Evolutionary conservation across 2,329 filamentous ascomycete genomes (phyloP).

Genomic region (Onygenales sp.): DNA sequence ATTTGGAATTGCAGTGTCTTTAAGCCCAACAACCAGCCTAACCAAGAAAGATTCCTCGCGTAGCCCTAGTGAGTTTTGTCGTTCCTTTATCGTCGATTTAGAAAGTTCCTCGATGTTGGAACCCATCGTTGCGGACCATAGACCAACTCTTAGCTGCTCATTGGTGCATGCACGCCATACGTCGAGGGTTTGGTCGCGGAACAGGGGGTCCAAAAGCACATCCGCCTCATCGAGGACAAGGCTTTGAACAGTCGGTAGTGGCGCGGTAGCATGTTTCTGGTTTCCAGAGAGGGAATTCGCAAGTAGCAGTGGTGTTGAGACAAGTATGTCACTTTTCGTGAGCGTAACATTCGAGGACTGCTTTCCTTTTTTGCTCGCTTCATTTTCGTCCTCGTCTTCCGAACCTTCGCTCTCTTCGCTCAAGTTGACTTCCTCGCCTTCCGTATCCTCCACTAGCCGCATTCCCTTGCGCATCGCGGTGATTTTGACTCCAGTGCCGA

Average conservation of each 20-base stretch:
- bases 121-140: slow-evolving; percentile 97
- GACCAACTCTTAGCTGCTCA: slow-evolving; percentile 59
- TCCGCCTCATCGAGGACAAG: slow-evolving; percentile 91
- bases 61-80: slow-evolving; percentile 34
- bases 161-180: slow-evolving; percentile 75
- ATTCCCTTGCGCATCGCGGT: slow-evolving; percentile 80
- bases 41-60: slow-evolving; percentile 48
- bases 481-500: slow-evolving; percentile 68
- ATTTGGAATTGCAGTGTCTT: slow-evolving; percentile 90
- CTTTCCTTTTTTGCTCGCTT: slow-evolving; percentile 12
- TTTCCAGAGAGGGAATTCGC: slow-evolving; percentile 59
- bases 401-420: slow-evolving; percentile 30
- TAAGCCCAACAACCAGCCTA: slow-evolving; percentile 86
- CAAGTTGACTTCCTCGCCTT: slow-evolving; percentile 28
- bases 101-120: slow-evolving; percentile 80
- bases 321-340: slow-evolving; percentile 68
- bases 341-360: slow-evolving; percentile 35
- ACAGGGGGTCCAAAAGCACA: slow-evolving; percentile 82
- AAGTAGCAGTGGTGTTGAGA: slow-evolving; percentile 70
- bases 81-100: slow-evolving; percentile 54
- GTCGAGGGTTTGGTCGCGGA: slow-evolving; percentile 75
- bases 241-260: slow-evolving; percentile 58
- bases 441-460: slow-evolving; percentile 47
- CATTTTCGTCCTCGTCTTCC: slow-evolving; percentile 23
- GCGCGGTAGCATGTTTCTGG: slow-evolving; percentile 32